Conservation (phyloP, 2,329 filamentous ascomycete species). For the Exserohilum turcica region DNA sequence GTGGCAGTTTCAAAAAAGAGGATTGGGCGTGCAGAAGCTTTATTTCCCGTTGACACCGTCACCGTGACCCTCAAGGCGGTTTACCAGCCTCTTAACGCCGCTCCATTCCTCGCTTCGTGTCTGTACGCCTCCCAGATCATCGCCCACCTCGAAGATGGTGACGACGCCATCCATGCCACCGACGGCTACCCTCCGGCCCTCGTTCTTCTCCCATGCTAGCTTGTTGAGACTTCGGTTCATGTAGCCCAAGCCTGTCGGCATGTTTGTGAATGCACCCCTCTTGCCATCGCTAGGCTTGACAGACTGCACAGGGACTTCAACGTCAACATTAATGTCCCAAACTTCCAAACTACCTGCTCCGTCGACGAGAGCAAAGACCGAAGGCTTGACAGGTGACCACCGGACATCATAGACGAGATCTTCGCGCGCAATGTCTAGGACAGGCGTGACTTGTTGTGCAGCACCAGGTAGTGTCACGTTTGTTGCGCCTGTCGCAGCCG, state of each 20-base stretch:
- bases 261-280: slow-evolving; percentile 38
- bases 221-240: slow-evolving; percentile 90
- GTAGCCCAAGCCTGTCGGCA: slow-evolving; percentile 59
- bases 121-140: slow-evolving; percentile 82
- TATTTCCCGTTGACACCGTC: slow-evolving; percentile 34
- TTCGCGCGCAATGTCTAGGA: slow-evolving; percentile 90
- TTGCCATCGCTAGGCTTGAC: slow-evolving; percentile 68
- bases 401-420: slow-evolving; percentile 95
- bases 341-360: slow-evolving; percentile 90
- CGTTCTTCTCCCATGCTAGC: slow-evolving; percentile 87
- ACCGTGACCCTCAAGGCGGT: slow-evolving; percentile 64
- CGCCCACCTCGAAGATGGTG: slow-evolving; percentile 90
- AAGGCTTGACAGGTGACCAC: slow-evolving; percentile 93
- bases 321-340: slow-evolving; percentile 92
- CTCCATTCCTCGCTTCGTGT: slow-evolving; percentile 90
- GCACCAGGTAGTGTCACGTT: slow-evolving; percentile 48
- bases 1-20: neutral
- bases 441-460: slow-evolving; percentile 65
- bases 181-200: slow-evolving; percentile 84
- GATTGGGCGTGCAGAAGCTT: neutral
- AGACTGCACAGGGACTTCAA: slow-evolving; percentile 85
- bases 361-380: slow-evolving; percentile 93
- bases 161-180: slow-evolving; percentile 90
- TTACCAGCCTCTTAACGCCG: slow-evolving; percentile 86
- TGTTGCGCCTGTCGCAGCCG: slow-evolving; percentile 66